phyloP scores from a whole-genome alignment of 768 basidiomycete species.

The Auricularia heimuer region DNA sequence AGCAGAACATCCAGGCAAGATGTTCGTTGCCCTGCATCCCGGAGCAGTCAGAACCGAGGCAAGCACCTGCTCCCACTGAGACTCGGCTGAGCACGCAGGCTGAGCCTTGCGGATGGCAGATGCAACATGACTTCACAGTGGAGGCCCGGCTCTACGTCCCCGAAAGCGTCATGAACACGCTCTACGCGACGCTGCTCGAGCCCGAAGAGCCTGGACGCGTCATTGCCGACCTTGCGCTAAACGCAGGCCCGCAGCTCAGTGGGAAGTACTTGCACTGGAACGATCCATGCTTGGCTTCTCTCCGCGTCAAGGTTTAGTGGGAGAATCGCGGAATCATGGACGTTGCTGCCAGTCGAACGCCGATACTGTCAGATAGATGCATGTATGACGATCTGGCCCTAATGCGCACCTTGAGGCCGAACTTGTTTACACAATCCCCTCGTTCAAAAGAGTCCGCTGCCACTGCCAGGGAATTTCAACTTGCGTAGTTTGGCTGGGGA shows the following conservation, averaged over 20 bases:
- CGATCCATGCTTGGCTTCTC: not conserved
- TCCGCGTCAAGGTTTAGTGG: too few species aligned
- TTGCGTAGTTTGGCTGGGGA: too few species aligned
- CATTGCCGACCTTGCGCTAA: not conserved
- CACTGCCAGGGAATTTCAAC: too few species aligned
- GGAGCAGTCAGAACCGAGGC: not conserved
- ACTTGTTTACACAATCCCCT: too few species aligned
- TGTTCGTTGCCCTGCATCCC: not conserved
- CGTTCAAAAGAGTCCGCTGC: too few species aligned
- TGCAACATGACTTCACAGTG: not conserved
- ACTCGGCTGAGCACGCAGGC: not conserved
- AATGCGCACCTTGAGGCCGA: too few species aligned
- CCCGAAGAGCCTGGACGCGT: not conserved
- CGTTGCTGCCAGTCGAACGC: too few species aligned
- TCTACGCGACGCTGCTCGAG: not conserved
- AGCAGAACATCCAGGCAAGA: not conserved
- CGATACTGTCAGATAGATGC: too few species aligned
- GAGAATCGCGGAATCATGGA: too few species aligned
- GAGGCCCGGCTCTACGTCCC: not conserved
- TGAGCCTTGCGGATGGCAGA: not conserved
- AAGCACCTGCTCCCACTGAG: not conserved
- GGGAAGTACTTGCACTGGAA: not conserved
- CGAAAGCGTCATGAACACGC: not conserved
- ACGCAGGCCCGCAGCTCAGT: not conserved
- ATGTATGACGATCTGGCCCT: too few species aligned